Evolutionary conservation across 805 yeast species (phyloP), one percentile per base, ranked within the genome.

Genomic region (Metschnikowia dekortorum): DNA sequence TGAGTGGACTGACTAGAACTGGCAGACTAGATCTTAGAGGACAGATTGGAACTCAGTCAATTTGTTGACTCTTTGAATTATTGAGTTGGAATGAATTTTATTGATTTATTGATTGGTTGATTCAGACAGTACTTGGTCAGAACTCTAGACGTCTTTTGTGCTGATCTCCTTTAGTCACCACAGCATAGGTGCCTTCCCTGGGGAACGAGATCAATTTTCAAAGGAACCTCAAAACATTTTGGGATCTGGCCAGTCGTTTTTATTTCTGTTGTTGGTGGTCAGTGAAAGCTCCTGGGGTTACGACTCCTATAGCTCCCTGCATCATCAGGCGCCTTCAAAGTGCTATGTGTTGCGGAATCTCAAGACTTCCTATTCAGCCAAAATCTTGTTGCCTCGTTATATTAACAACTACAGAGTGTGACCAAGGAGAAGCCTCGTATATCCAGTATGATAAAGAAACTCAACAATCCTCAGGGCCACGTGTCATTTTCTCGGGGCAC

Each of bases 291-390:
- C 73, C 51, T 72, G 79, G 30, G 76, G 80, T 3, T 83, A 83
- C 54, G 83, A 82, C 58, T 55, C 72, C 14, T 60, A 69, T 10
- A 64, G 63, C 46, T 74, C 70, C 51, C 65, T 63, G 39, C 51
- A 53, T 8, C 65, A 63, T 29, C 43, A 61, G 4, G 48, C 65
- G 1, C 67, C 44, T 66, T 62, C 51, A 68, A 61, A 50, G 65
- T 70, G 13, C 71, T 83, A 35, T 73, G 79, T 13, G 66, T 83
- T 37, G 74, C 71, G 26, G 86, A 84, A 58, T 78, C 85, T 31
- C 91, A 86, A 61, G 94, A 92, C 3, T 86, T 85, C 59, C 66
- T 79, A 2, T 86, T 89, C 80, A 85, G 86, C 62, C 91, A 85
- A 60, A 90, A 85, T 58, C 66, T 85, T 42, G 86, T 85, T 73